These are phyloP conservation scores for Cardamine chenopodiifolia DNA, from an alignment of 345 rosid species.

Conservation along the genomic window DNA sequence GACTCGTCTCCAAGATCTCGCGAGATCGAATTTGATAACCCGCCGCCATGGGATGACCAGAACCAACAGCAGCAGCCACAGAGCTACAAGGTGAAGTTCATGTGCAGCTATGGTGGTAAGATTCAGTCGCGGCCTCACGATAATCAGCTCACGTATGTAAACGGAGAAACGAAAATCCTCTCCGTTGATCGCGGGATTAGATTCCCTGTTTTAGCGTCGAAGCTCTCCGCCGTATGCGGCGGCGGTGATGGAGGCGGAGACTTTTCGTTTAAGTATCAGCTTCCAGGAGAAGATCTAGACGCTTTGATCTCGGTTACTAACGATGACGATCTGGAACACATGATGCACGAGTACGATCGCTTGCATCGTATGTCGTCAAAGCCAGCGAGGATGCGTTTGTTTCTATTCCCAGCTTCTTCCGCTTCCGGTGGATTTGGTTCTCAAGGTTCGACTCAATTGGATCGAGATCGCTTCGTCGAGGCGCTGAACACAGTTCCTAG, in stretches of 20 bases:
- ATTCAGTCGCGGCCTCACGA: slow-evolving; percentile 96
- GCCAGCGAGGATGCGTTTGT: slow-evolving; percentile 88
- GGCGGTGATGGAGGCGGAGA: slow-evolving; percentile 47
- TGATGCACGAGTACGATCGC: slow-evolving; percentile 96
- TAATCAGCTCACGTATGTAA: slow-evolving; percentile 78
- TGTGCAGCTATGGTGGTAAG: slow-evolving; percentile 94
- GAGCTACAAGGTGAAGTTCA: slow-evolving; percentile 67
- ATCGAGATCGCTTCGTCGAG: slow-evolving; percentile 77
- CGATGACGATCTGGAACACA: slow-evolving; percentile 90
- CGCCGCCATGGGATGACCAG: slow-evolving; percentile 82
- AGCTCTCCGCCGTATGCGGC: slow-evolving; percentile 61
- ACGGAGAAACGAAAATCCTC: slow-evolving; percentile 91
- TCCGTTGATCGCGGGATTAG: slow-evolving; percentile 72
- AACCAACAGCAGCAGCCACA: slow-evolving; percentile 38
- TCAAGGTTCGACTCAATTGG: slow-evolving; percentile 59
- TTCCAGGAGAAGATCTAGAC: slow-evolving; percentile 93
- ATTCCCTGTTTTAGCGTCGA: slow-evolving; percentile 60
- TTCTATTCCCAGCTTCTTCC: slow-evolving; percentile 57
- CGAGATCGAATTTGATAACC: slow-evolving; percentile 81
- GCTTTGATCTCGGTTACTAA: slow-evolving; percentile 92
- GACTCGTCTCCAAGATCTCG: slow-evolving; percentile 94
- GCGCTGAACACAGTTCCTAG: slow-evolving; percentile 56
- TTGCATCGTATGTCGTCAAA: slow-evolving; percentile 63
- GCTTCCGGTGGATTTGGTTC: slow-evolving; percentile 49
- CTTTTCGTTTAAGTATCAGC: slow-evolving; percentile 85